These are phyloP conservation scores for Tylopilus sp. DNA, from an alignment of 768 basidiomycete genomes.

Conservation along the genomic window DNA sequence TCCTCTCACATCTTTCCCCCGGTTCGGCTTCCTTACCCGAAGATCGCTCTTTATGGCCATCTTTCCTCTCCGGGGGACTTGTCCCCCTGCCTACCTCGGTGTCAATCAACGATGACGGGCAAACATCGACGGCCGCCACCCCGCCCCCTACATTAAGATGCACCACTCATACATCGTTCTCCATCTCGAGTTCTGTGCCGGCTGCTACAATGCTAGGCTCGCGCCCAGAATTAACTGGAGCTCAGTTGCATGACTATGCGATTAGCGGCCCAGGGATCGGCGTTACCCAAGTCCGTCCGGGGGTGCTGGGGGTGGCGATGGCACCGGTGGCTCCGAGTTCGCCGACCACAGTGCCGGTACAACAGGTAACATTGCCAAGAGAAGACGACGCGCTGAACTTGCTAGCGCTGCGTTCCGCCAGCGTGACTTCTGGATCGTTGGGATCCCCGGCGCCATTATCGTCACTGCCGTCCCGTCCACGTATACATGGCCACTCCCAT, in stretches of 20 bases:
- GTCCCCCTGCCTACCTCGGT: conserved; percentile 48
- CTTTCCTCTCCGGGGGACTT: conserved; percentile 69
- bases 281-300: conserved; percentile 60
- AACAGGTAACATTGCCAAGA: conserved; percentile 2
- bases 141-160: conserved; percentile 7
- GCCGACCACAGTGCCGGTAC: neutral
- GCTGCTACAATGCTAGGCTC: conserved; percentile 13
- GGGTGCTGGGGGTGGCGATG: conserved; percentile 41
- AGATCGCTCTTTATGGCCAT: conserved; percentile 91
- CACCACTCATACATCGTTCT: conserved; percentile 15
- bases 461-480: neutral
- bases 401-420: conserved; percentile 20
- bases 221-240: conserved; percentile 35
- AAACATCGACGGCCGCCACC: conserved; percentile 5
- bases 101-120: conserved; percentile 8
- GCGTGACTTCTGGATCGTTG: neutral
- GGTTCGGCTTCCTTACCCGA: conserved; percentile 76
- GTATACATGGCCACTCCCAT: neutral
- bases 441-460: conserved; percentile 10
- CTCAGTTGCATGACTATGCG: conserved; percentile 65
- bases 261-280: conserved; percentile 35
- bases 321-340: neutral
- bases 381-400: conserved; percentile 28
- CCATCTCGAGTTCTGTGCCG: conserved; percentile 55
- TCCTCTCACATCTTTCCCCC: conserved; percentile 83